phyloP scores from a whole-genome alignment of 192 early-diverging fungal genomes.

The Coemansia sp. region DNA sequence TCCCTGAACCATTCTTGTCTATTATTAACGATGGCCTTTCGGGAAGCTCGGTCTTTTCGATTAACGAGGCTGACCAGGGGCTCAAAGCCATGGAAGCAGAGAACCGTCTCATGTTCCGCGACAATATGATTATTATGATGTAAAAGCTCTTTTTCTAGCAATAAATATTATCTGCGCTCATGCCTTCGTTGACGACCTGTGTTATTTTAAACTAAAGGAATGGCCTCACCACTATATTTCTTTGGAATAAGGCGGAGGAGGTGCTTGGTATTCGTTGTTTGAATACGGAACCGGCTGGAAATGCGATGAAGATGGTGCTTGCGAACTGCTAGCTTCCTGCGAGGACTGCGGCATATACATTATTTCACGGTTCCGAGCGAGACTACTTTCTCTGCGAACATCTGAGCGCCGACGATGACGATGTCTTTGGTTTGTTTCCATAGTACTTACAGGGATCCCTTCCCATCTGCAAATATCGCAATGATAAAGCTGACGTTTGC shows the following conservation, averaged over 20 bases:
- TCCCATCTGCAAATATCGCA: conserved; percentile 50
- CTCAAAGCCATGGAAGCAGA: conserved; percentile 59
- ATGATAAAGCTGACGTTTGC: conserved; percentile 30
- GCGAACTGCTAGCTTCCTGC: neutral
- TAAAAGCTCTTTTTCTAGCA: conserved; percentile 27
- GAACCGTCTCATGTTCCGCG: conserved; percentile 73
- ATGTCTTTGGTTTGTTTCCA: neutral
- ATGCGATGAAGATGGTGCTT: conserved; percentile 7
- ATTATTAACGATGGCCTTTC: conserved; percentile 57
- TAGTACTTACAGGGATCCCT: conserved; percentile 12
- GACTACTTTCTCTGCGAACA: neutral
- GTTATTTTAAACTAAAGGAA: too few relatives aligned
- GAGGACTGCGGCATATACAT: conserved; percentile 13
- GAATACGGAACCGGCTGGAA: conserved; percentile 39
- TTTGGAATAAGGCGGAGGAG: conserved; percentile 28
- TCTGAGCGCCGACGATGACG: neutral
- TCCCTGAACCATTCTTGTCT: conserved; percentile 57
- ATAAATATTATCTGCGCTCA: too few relatives aligned
- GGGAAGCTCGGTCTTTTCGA: conserved; percentile 45
- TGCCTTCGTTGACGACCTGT: too few relatives aligned
- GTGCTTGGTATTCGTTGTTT: conserved; percentile 30
- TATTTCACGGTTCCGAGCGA: conserved; percentile 3
- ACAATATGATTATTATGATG: conserved; percentile 65
- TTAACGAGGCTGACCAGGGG: conserved; percentile 59
- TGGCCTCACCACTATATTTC: neutral